Base-by-base conservation (phyloP, 2,329 filamentous ascomycete genomes). In the Cladosporium sp. region DNA sequence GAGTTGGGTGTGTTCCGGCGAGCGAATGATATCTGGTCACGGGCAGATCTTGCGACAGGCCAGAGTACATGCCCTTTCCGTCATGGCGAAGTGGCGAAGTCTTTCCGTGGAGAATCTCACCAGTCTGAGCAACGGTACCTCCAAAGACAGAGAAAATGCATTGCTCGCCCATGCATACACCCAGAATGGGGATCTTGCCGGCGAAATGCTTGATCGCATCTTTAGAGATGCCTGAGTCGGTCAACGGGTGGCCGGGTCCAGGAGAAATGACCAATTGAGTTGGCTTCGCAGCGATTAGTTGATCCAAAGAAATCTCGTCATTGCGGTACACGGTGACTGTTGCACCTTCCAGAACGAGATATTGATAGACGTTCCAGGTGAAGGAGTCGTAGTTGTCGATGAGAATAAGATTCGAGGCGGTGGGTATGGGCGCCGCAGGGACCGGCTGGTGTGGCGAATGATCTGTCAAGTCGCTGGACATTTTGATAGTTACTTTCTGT, bases 361-460 rank as follows among this genome's bases (percentile, higher is more conserved):
- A 98, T 70, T 98, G 94, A 69, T 97, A 98, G 52, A 98, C 89
- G 66, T 98, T 98, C 89, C 91, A 98, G 52, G 92, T 96, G 69
- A 98, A 98, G 3, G 93, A 97, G 71, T 98, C 93, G 71, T 97
- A 98, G 72, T 98, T 98, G 77, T 98, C 93, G 63, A 98, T 96
- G 56, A 98, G 78, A 55, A 98, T 80, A 52, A 98, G 79, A 70
- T 97, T 97, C 51, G 86, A 87, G 20, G 93, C 93, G 43, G 84
- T 90, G 19, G 85, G 69, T 47, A 96, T 76, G 30, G 84, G 83
- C 46, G 83, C 75, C 25, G 84, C 84, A 46, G 86, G 84, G 56
- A 85, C 79, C 53, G 88, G 87, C 69, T 95, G 84, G 66, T 86
- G 84, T 62, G 91, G 90, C 53, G 92, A 96, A 70, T 96, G 84